Evolutionary conservation across 139 green algal species (phyloP).

Genomic region (Microglena sp.): DNA sequence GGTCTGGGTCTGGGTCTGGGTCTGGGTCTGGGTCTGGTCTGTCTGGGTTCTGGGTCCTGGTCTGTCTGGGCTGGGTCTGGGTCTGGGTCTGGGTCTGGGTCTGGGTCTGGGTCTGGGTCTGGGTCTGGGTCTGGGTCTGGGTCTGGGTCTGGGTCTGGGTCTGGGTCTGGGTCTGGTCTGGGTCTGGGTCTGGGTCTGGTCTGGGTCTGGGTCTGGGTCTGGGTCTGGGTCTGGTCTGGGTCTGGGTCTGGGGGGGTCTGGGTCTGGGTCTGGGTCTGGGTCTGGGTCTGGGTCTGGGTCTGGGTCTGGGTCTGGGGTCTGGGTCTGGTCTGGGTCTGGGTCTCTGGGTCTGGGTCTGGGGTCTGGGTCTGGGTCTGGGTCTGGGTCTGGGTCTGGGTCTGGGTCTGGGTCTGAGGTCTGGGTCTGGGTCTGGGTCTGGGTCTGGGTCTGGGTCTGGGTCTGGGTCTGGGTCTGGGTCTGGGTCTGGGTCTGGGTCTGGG

Average conservation of each 20-base stretch:
- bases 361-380: slow-evolving; percentile 8
- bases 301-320: slow-evolving; percentile 5
- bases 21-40: slow-evolving; percentile 1
- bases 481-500: slow-evolving; percentile 1
- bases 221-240: slow-evolving; percentile 9
- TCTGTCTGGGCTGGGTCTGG: slow-evolving; percentile 2
- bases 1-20: slow-evolving; percentile 1
- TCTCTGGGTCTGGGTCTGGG: slow-evolving; percentile 8
- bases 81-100: slow-evolving; percentile 2
- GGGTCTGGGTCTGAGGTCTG: slow-evolving; percentile 8
- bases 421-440: slow-evolving; percentile 8
- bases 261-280: slow-evolving; percentile 9
- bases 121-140: background rate
- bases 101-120: slow-evolving; percentile 4
- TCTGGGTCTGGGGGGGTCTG: slow-evolving; percentile 6
- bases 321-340: slow-evolving; percentile 4
- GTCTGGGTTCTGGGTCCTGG: background rate
- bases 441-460: slow-evolving; percentile 7
- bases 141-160: slow-evolving; percentile 6
- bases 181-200: slow-evolving; percentile 7
- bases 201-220: slow-evolving; percentile 8
- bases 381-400: slow-evolving; percentile 9
- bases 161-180: slow-evolving; percentile 7
- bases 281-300: slow-evolving; percentile 8
- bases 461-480: slow-evolving; percentile 3